Evolutionary conservation across 2,329 filamentous ascomycete genomes (phyloP).

Genomic region (Stemphylium beticola): DNA sequence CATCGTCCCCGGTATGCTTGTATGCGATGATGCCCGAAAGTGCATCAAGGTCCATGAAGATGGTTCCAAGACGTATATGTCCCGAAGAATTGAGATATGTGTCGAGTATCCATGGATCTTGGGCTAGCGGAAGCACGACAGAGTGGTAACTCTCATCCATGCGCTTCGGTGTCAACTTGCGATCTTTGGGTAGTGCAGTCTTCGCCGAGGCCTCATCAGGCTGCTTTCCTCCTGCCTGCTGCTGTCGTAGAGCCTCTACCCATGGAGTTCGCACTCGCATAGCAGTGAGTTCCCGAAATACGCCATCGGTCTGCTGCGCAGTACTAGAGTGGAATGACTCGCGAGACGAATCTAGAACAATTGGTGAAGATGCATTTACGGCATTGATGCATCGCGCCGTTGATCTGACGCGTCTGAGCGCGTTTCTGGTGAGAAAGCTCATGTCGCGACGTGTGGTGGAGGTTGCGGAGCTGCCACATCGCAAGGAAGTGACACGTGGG

Average conservation of each 20-base stretch:
- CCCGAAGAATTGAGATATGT: conserved; percentile 79
- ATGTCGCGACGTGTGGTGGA: conserved; percentile 25
- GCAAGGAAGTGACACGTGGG: conserved; percentile 27
- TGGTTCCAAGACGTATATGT: conserved; percentile 72
- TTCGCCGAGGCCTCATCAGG: conserved; percentile 39
- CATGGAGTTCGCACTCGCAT: conserved; percentile 66
- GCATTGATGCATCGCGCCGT: conserved; percentile 9
- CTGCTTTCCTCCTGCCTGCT: conserved; percentile 50
- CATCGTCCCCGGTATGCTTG: conserved; percentile 70
- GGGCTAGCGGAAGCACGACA: conserved; percentile 71
- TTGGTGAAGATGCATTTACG: background rate
- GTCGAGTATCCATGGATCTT: conserved; percentile 78
- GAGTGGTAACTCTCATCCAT: conserved; percentile 76
- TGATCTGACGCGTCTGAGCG: conserved; percentile 25
- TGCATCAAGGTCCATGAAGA: conserved; percentile 83
- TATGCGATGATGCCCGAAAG: conserved; percentile 78
- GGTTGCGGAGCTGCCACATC: conserved; percentile 7
- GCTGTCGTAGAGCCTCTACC: conserved; percentile 67
- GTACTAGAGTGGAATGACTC: conserved; percentile 34
- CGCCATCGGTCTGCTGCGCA: conserved; percentile 58
- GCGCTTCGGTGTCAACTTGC: conserved; percentile 67
- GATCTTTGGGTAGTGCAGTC: conserved; percentile 51
- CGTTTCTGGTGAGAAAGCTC: conserved; percentile 25
- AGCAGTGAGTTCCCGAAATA: conserved; percentile 61
- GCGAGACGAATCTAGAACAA: background rate